Base-by-base conservation (phyloP, 176 grass and related monocot species). In the Eragrostis curvula region DNA sequence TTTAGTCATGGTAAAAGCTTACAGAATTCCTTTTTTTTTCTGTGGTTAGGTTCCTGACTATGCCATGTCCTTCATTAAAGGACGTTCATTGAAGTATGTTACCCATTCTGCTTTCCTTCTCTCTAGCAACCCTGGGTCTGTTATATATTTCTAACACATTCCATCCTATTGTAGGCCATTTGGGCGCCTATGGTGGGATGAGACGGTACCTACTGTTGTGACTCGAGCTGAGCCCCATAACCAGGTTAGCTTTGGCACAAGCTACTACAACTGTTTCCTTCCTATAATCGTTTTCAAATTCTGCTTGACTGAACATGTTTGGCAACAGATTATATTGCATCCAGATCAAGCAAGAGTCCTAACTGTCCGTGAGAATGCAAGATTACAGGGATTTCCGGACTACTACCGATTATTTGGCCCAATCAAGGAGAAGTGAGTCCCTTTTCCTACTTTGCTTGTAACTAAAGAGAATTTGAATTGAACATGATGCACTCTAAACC, bases 151-250 rank as follows among this genome's bases (percentile, higher is more conserved):
- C 27, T 17, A 27, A 32, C 32, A 64, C 25, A 64, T 64, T 32
- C 25, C 6, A 12, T 16, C 16, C 32, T 65, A 17, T 40, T 90
- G 41, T 44, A 98, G 96, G 87, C 92, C 92, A 27, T 98, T 98
- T 82, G 90, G 93, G 28, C 84, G 90, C 21, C 61, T 95, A 27
- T 98, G 96, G 93, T 98, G 96, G 96, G 90, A 98, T 6, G 89
- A 98, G 65, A 95, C 93, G 3, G 91, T 98, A 6, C 96, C 96
- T 27, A 98, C 96, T 0, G 96, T 98, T 0, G 90, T 98, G 28
- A 98, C 96, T 5, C 77, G 87, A 72, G 92, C 92, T 41, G 96
- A 95, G 56, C 96, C 90, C 6, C 93, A 95, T 48, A 95, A 98
- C 42, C 89, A 98, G 87, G 96, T 81, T 36, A 60, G 50, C 41